Evolutionary conservation across 306 rosid species (phyloP).

Genomic region (Nissolia schottii): DNA sequence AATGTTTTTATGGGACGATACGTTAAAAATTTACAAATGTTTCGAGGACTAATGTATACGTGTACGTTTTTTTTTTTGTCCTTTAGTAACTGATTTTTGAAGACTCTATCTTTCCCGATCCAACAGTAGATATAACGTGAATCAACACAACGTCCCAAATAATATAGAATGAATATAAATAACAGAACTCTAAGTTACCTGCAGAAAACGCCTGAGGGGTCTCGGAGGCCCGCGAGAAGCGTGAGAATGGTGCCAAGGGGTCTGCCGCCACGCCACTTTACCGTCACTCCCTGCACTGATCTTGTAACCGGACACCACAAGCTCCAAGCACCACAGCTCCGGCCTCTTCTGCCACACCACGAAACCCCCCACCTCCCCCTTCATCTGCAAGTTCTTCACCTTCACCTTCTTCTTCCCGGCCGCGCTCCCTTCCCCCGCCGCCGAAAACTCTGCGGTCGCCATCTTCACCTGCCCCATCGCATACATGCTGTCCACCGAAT

Average conservation of each 20-base stretch:
- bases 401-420: constrained; percentile 38
- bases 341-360: constrained; percentile 90
- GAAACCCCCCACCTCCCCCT: constrained; percentile 84
- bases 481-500: constrained; percentile 73
- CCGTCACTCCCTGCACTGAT: constrained; percentile 96
- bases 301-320: constrained; percentile 74
- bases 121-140: too few species aligned
- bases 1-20: too few species aligned
- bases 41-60: too few species aligned
- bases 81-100: too few species aligned
- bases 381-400: constrained; percentile 41
- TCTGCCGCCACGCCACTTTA: constrained; percentile 91
- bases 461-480: constrained; percentile 95
- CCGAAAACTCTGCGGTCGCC: constrained; percentile 60
- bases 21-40: too few species aligned
- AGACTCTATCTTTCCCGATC: too few species aligned
- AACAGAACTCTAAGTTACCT: constrained; percentile 41
- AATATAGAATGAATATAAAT: too few species aligned
- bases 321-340: constrained; percentile 86
- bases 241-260: constrained; percentile 98
- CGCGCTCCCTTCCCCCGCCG: constrained; percentile 54
- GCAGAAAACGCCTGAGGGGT: constrained; percentile 80
- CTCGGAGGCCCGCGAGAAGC: constrained; percentile 97
- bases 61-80: too few species aligned
- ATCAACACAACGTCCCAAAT: too few species aligned